Percentiles rank a stretch among this genome's conserved stretches.
Conservation (phyloP, 2,329 filamentous ascomycete genomes). For the Magnaporthiopsis incrustans region DNA sequence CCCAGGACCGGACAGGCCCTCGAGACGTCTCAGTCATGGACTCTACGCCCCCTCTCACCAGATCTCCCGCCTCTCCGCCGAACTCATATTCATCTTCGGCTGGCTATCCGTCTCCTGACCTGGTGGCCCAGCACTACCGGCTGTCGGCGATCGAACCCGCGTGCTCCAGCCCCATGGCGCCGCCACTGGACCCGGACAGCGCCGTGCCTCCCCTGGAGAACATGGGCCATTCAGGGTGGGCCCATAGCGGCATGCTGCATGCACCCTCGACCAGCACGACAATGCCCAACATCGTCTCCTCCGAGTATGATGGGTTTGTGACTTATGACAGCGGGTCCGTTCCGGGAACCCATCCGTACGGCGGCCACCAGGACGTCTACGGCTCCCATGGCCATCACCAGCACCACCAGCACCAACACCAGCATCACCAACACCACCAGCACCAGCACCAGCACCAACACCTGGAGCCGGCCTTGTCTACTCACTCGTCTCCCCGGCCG, state of each 20-base stretch:
- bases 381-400: conserved; percentile 4
- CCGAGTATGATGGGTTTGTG: conserved; percentile 44
- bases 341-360: conserved; percentile 28
- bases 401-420: conserved; percentile 8
- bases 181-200: conserved; percentile 26
- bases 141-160: conserved; percentile 30
- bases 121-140: conserved; percentile 35
- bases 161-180: conserved; percentile 30
- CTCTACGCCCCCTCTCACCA: conserved; percentile 39
- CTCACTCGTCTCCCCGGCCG: not conserved
- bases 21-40: conserved; percentile 31
- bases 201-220: conserved; percentile 27
- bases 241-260: conserved; percentile 29
- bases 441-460: conserved; percentile 18
- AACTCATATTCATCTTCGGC: conserved; percentile 35
- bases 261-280: conserved; percentile 30
- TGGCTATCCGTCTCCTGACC: conserved; percentile 37
- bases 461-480: not conserved
- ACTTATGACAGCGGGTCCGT: conserved; percentile 34
- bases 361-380: conserved; percentile 31
- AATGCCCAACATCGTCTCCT: conserved; percentile 36
- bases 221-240: conserved; percentile 37
- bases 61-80: conserved; percentile 34
- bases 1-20: not conserved
- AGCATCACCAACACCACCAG: conserved; percentile 16